Evolutionary conservation across 306 rosid species (phyloP), one percentile per base, ranked within the genome.

Genomic region (barrel medic (Medicago truncatula)): DNA sequence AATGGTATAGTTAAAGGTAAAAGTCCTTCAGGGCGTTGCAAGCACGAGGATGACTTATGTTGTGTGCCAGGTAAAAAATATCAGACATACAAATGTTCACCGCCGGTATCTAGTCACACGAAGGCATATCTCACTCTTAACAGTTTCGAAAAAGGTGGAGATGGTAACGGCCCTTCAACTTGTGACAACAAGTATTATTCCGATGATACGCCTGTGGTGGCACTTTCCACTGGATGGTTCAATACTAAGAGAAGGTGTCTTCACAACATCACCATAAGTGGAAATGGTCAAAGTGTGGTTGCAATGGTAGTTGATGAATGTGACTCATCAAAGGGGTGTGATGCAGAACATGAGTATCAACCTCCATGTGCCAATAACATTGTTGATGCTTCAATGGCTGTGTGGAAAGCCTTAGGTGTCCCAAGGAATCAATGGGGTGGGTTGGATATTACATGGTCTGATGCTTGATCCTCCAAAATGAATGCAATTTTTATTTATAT

Each of bases 121-220:
- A 65, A 40, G 16, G 34, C 53, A 17, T 65, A 65, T 40, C 70
- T 65, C 1, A 65, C 71, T 17, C 71, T 65, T 65, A 65, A 40
- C 12, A 65, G 71, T 18, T 65, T 65, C 5, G 11, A 65, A 2
- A 40, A 65, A 1, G 71, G 53, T 65, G 71, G 53, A 40, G 71
- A 40, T 12, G 36, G 71, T 9, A 47, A 47, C 2, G 49, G 47
- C 28, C 69, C 69, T 36, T 63, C 46, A 36, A 23, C 16, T 8
- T 63, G 69, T 9, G 25, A 63, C 8, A 63, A 63, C 0, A 7
- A 16, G 2, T 63, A 63, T 63, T 46, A 63, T 63, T 36, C 67
- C 3, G 46, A 63, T 2, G 68, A 63, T 2, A 63, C 47, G 16
- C 46, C 47, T 0, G 47, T 63, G 1, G 69, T 63, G 9, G 69